phyloP scores from a whole-genome alignment of 129 eudicot species.

The Daucus carota region DNA sequence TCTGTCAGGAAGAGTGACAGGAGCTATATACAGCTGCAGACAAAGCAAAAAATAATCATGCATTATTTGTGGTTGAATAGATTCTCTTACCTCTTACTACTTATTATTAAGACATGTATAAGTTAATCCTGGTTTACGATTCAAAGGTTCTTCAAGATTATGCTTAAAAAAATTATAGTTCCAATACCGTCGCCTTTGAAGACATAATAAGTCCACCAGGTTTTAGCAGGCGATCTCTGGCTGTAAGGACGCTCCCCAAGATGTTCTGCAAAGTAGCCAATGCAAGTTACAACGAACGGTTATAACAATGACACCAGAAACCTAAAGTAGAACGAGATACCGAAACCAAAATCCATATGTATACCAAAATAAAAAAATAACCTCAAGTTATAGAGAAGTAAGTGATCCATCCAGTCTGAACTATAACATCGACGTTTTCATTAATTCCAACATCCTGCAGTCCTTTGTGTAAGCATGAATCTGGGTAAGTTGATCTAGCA shows the following conservation, averaged over 20 bases:
- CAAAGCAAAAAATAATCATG: too few relatives aligned
- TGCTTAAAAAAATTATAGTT: too few relatives aligned
- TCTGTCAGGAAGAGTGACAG: conserved; percentile 84
- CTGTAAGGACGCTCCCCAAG: conserved; percentile 92
- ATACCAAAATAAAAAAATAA: conserved; percentile 15
- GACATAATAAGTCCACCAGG: too few relatives aligned
- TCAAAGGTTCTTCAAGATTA: too few relatives aligned
- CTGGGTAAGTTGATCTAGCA: background rate
- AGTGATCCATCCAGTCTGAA: conserved; percentile 99
- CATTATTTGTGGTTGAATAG: too few relatives aligned
- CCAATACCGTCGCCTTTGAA: too few relatives aligned
- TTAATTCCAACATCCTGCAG: conserved; percentile 87
- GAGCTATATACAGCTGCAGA: too few relatives aligned
- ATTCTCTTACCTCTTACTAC: too few relatives aligned
- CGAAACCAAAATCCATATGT: background rate
- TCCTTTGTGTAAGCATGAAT: background rate
- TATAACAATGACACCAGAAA: conserved; percentile 3
- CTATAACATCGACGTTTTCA: conserved; percentile 89
- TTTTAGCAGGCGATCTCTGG: conserved; percentile 96
- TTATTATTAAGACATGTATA: too few relatives aligned
- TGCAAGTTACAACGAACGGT: conserved; percentile 8
- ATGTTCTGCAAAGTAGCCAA: conserved; percentile 54
- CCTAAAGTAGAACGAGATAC: too few relatives aligned
- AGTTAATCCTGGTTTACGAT: too few relatives aligned
- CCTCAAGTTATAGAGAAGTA: conserved; percentile 90